Evolutionary conservation across 2,329 filamentous ascomycete species (phyloP), one percentile per base, ranked within the genome.

Genomic region (Penicillium sp.): DNA sequence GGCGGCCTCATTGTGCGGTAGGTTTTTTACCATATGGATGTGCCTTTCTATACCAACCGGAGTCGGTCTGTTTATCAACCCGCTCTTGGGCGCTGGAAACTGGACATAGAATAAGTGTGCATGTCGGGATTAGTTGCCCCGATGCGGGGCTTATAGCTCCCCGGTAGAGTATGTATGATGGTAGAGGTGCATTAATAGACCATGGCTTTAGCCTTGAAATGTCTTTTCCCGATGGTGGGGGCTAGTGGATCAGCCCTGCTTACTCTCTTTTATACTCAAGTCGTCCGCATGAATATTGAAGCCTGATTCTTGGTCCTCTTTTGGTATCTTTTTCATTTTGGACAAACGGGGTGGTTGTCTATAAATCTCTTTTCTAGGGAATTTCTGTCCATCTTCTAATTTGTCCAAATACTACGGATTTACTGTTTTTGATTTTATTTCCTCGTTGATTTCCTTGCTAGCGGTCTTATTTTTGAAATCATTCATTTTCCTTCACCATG

Each of bases 401-500:
- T 22, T 16, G 18, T 39, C 13, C 16, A 16, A 37, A 20, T 14
- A 24, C 35, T 40, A 45, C 18, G 16, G 24, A 29, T 29, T 22
- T 11, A 31, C 48, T n/a, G n/a, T 3, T 37, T 24, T 37, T 24
- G n/a, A n/a, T 24, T 48, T 39, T 1, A 3, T 16, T 35, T 34
- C 16, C n/a, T 16, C 18, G n/a, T 1, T 1, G 24, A 26, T 24
- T 10, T 34, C 24, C 31, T 18, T 11, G 3, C 29, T 29, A 16
- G n/a, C n/a, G 11, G 11, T 13, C n/a, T n/a, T n/a, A n/a, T 22
- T 14, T 1, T 14, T 37, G 24, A 9, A 4, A 6, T 29, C n/a
- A 16, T 20, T 45, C n/a, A 16, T 43, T 29, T 32, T 7, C 22
- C 35, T 42, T 47, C 53, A 52, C 13, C 40, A 63, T 61, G 60